Conservation (phyloP, 495 filamentous ascomycete genomes). For the Talaromyces borbonicus region DNA sequence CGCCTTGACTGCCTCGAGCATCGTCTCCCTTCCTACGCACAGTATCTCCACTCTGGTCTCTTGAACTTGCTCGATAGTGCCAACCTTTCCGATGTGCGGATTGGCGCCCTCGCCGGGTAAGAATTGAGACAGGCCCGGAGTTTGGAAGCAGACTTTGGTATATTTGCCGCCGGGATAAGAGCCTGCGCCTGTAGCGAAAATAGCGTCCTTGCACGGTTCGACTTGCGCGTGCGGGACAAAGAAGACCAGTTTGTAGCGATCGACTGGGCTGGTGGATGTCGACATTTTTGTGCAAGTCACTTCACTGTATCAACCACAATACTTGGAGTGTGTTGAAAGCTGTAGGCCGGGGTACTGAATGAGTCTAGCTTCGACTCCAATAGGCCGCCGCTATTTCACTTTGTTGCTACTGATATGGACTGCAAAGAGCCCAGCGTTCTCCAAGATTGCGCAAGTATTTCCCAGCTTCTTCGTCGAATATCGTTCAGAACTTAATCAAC, state of each 20-base stretch:
- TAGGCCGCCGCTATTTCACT: too few species aligned
- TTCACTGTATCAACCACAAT: too few species aligned
- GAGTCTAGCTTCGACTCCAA: too few species aligned
- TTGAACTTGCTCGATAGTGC: conserved; percentile 35
- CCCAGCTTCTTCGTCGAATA: too few species aligned
- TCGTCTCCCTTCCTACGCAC: conserved; percentile 40
- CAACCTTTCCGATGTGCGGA: conserved; percentile 30
- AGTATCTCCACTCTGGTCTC: conserved; percentile 45
- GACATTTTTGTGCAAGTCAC: conserved; percentile 4
- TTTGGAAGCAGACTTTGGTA: conserved; percentile 31
- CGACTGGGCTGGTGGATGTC: conserved; percentile 10
- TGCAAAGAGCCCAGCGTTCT: too few species aligned
- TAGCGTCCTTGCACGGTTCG: conserved; percentile 35
- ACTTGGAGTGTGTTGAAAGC: too few species aligned
- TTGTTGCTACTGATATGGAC: too few species aligned
- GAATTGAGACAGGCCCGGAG: conserved; percentile 30
- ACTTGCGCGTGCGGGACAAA: conserved; percentile 31
- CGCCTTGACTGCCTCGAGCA: conserved; percentile 32
- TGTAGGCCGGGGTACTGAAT: too few species aligned
- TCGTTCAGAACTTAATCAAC: too few species aligned
- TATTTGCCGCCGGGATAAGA: conserved; percentile 36
- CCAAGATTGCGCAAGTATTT: too few species aligned
- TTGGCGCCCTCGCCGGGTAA: conserved; percentile 28
- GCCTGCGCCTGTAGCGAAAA: conserved; percentile 37
- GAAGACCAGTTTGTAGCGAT: conserved; percentile 42